Evolutionary conservation across 2,329 filamentous ascomycete genomes (phyloP), one percentile per base, ranked within the genome.

Genomic region (Talaromyces sp.): DNA sequence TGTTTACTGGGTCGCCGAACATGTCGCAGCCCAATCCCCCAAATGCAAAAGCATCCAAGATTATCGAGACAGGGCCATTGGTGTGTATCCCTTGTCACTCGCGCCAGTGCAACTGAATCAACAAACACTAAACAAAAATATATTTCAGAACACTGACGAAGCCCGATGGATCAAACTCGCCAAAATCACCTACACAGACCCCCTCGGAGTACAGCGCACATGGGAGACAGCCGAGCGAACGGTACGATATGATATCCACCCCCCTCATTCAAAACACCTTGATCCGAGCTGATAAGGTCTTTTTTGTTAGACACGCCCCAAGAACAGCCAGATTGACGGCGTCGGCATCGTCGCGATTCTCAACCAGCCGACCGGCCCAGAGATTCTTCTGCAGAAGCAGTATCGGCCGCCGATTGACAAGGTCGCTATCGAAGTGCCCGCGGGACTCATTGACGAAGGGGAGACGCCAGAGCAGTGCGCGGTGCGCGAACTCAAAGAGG

Each of bases 381-480:
- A 64, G 22, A 81, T 81, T 4, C 76, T 87, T 28, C 65, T 87
- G 10, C 84, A 84, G 0, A 70, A 85, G 4, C 84, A 86, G 64
- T 84, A 84, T 11, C 80, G 84, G 28, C 80, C 85, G 11, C 81
- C 84, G 4, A 82, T 83, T 0, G 82, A 81, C 0, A 82, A 80
- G 1, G 75, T 86, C 3, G 73, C 79, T 1, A 82, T 87, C 61
- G 84, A 86, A 68, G 79, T 87, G 9, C 84, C 84, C 2, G 84
- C 84, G 0, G 84, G 84, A 19, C 86, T 87, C 83, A 74, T 87
- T 1, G 84, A 87, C 65, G 81, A 82, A 63, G 74, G 72, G 42
- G 80, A 81, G 10, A 79, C 78, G 0, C 84, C 86, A 63, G 74
- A 78, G 0, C 83, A 84, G 7, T 80, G 76, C 10, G 84, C 84